These are phyloP conservation scores for Ogataea hybrid DNA, from an alignment of 1,139 yeast genomes.

Conservation along the genomic window DNA sequence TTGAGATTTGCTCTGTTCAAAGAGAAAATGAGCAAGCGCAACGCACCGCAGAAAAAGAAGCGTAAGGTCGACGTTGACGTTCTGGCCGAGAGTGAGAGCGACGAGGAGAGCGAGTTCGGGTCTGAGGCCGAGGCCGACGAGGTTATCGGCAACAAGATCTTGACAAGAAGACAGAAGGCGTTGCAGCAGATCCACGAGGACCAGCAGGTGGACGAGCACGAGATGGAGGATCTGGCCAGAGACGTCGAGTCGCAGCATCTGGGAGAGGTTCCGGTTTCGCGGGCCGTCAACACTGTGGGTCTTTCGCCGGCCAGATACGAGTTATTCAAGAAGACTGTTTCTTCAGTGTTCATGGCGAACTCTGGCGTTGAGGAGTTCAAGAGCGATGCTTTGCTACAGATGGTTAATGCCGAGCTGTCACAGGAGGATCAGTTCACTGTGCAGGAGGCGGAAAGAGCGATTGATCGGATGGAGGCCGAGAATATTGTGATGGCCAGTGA, in stretches of 20 bases:
- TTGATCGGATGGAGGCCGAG: constrained; percentile 50
- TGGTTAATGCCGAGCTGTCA: constrained; percentile 39
- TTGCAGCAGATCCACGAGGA: constrained; percentile 25
- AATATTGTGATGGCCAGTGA: constrained; percentile 62
- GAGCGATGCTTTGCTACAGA: constrained; percentile 20
- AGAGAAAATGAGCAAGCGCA: constrained; percentile 50
- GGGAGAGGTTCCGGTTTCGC: constrained; percentile 38
- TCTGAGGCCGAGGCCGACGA: constrained; percentile 28
- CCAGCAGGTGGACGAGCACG: constrained; percentile 19
- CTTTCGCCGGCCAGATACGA: constrained; percentile 32
- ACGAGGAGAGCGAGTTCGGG: constrained; percentile 21
- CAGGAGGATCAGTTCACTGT: constrained; percentile 60
- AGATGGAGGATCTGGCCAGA: constrained; percentile 15
- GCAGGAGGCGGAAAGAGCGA: constrained; percentile 54
- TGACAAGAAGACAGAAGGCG: constrained; percentile 18
- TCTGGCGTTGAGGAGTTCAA: constrained; percentile 24
- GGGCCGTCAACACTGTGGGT: constrained; percentile 10
- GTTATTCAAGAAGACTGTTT: constrained; percentile 28
- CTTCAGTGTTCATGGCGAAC: constrained; percentile 27
- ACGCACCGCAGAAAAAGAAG: constrained; percentile 30
- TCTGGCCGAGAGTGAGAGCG: constrained; percentile 13
- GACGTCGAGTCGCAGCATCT: constrained; percentile 24
- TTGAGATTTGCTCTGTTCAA: constrained; percentile 84
- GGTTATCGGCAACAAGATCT: constrained; percentile 14
- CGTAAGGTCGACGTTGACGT: constrained; percentile 20